Evolutionary conservation across 2,329 filamentous ascomycete genomes (phyloP), one percentile per base, ranked within the genome.

Genomic region (Stemphylium beticola): DNA sequence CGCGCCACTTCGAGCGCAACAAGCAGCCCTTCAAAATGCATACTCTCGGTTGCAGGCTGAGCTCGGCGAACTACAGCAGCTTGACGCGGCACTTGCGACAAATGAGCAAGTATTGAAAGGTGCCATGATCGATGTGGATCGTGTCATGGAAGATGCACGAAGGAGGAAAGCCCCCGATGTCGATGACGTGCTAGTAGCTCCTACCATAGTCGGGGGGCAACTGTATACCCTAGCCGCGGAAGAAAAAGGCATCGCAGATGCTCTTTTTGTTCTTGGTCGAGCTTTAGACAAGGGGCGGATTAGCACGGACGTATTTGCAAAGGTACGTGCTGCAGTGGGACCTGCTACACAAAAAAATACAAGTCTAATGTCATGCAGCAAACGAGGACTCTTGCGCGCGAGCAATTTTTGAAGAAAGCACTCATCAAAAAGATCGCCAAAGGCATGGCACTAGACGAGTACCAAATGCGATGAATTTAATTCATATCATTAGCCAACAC

Each of bases 181-280:
- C 43, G 95, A 99, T 73, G 92, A 96, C 56, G 83, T 98, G 31
- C 81, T 99, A 2, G 91, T 97, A n/a, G 92, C 93, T 3, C 92
- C 93, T 0, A 97, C 92, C 0, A 89, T 97, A 1, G 95, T 97
- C 4, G 91, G 90, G 0, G 93, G 93, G 62, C 95, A 99, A 79
- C 79, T 99, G 18, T 99, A 98, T 76, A 87, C 88, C 42, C 81
- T 96, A 2, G 91, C 93, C 24, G 92, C 92, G 1, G 95, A 99
- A 72, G 93, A 97, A 77, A 84, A 89, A 62, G 92, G 90, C 2
- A 84, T 96, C 42, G 89, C 89, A 29, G 93, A 97, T 72, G 90
- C 92, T 2, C 86, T 98, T 59, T 96, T 95, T 69, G 87, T 92
- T 58, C 79, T 96, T 12, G 89, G 89, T 1, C 80, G 88, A 51